Base-by-base conservation (phyloP, 805 yeast genomes). In the Blastobotrys mokoenaii region DNA sequence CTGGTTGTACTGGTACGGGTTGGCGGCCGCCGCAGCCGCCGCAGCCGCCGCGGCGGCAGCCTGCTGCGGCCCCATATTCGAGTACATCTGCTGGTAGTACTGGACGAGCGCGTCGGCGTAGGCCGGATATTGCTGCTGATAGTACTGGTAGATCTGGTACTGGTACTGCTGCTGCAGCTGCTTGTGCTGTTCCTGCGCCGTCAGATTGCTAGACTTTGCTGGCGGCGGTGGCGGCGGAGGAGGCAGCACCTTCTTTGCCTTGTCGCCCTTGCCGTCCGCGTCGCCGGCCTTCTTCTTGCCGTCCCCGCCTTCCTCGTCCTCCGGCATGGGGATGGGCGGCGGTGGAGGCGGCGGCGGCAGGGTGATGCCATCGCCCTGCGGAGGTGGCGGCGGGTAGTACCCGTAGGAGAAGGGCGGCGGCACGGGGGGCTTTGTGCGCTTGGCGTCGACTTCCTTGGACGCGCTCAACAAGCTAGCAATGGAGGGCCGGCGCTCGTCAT, bases 391-490 rank as follows among this genome's bases (percentile, higher is more conserved):
- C 5, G 47, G 47, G 30, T 15, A 44, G 32, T 39, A 39, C 33
- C 41, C n/a, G 33, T 36, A 43, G 25, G 41, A 12, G 41, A 15
- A 36, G 32, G 17, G 18, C 3, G 45, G 40, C 4, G 22, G 22
- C 41, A 22, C 34, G n/a, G 42, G 29, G 17, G 25, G 14, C 22
- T 27, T 7, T 33, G 7, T 31, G 31, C 18, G 20, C 30, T 33
- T 25, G 41, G 16, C 43, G 11, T 32, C 46, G 2, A 38, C 49
- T 12, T 32, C 43, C 15, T 39, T 27, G 3, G 49, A 42, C 18
- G 49, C 49, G 10, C 46, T 36, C n/a, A 46, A n/a, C 31, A 49
- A 25, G 37, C 44, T 49, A 8, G 52, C 52, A 22, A 49, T 49
- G 5, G 52, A 46, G 2, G 52, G 50, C 9, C 50, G 34, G n/a